A percentile compares a stretch with the other conserved stretches of the same genome.
Evolutionary conservation across 2,329 filamentous ascomycete species (phyloP).

Genomic region (Pyrenochaeta sp.): DNA sequence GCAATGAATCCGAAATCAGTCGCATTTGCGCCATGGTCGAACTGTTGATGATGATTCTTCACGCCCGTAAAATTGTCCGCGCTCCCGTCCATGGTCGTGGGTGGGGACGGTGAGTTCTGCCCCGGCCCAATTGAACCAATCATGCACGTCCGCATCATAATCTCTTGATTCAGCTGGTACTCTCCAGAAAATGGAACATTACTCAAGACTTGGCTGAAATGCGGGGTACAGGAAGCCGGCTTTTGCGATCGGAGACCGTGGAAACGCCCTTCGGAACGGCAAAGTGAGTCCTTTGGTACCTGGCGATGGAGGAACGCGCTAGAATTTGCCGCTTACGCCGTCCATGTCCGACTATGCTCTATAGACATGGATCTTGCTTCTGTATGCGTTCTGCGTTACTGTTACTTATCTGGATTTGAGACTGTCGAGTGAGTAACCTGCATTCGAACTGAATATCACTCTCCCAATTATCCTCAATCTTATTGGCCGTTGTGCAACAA

Average conservation of each 20-base stretch:
- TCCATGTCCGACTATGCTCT: background rate
- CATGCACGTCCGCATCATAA: background rate
- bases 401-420: background rate
- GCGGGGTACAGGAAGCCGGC: background rate
- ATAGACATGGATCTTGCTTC: background rate
- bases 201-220: background rate
- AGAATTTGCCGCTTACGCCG: background rate
- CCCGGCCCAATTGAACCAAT: background rate
- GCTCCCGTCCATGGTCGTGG: background rate
- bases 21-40: background rate
- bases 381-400: slow-evolving; percentile 1
- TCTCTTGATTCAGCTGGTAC: background rate
- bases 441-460: background rate
- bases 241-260: background rate
- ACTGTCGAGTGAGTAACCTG: background rate
- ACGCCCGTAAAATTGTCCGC: background rate
- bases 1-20: background rate
- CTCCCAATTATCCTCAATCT: background rate
- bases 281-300: background rate
- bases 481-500: background rate
- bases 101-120: background rate
- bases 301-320: background rate
- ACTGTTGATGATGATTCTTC: background rate
- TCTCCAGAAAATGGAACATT: background rate
- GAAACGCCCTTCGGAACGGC: background rate